phyloP scores from a whole-genome alignment of 768 basidiomycete species.

The Lactarius psammicola region DNA sequence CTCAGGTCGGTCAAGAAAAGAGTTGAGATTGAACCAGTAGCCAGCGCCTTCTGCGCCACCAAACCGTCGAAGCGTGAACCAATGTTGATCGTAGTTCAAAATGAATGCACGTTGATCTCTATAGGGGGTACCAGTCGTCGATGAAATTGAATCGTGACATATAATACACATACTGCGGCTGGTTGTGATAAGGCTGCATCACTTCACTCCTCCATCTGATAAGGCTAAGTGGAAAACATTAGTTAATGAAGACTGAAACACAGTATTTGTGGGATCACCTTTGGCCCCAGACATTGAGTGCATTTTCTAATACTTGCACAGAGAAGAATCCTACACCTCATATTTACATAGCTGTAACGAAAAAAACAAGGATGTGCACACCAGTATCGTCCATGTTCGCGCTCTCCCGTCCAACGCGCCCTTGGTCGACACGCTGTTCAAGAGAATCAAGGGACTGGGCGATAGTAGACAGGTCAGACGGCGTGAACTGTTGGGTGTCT shows the following conservation, averaged over 20 bases:
- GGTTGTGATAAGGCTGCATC: constrained; percentile 72
- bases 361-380: constrained; percentile 30
- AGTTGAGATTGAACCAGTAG: constrained; percentile 91
- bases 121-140: constrained; percentile 19
- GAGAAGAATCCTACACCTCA: constrained; percentile 76
- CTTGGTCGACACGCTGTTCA: constrained; percentile 58
- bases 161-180: constrained; percentile 64
- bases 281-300: constrained; percentile 80
- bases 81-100: constrained; percentile 82
- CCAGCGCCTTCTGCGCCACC: constrained; percentile 55
- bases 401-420: constrained; percentile 46
- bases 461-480: constrained; percentile 75
- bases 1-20: constrained; percentile 64
- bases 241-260: not conserved
- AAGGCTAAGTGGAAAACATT: constrained; percentile 47
- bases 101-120: constrained; percentile 87
- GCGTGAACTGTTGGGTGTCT: constrained; percentile 55
- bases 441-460: constrained; percentile 65
- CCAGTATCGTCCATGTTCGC: constrained; percentile 94
- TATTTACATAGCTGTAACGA: not conserved
- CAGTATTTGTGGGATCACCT: constrained; percentile 45
- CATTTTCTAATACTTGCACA: constrained; percentile 82
- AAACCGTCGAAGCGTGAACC: constrained; percentile 86
- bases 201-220: constrained; percentile 81
- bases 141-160: constrained; percentile 10